phyloP scores from a whole-genome alignment of 2,329 filamentous ascomycete genomes.

The Pseudogymnoascus sp. region DNA sequence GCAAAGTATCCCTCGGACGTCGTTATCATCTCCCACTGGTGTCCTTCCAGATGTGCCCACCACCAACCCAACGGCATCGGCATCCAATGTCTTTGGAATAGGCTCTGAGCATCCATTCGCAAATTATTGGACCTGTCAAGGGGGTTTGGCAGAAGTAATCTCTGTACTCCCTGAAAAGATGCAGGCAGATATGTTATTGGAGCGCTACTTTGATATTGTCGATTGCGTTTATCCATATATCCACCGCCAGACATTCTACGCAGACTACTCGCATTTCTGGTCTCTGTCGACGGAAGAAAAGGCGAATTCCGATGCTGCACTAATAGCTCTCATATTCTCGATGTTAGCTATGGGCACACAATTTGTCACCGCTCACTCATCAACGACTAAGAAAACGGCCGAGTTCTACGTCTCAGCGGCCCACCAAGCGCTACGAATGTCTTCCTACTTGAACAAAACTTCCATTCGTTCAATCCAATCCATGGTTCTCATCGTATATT shows the following conservation, averaged over 20 bases:
- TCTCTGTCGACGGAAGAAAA: slow-evolving; percentile 51
- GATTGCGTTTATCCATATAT: slow-evolving; percentile 79
- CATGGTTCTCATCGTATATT: slow-evolving; percentile 77
- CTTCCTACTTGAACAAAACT: slow-evolving; percentile 68
- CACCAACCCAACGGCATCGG: slow-evolving; percentile 60
- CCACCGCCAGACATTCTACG: slow-evolving; percentile 66
- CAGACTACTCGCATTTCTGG: slow-evolving; percentile 76
- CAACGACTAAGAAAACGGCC: slow-evolving; percentile 64
- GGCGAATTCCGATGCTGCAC: slow-evolving; percentile 55
- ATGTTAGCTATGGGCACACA: slow-evolving; percentile 74
- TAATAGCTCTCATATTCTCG: slow-evolving; percentile 67
- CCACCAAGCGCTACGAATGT: slow-evolving; percentile 68
- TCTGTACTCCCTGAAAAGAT: slow-evolving; percentile 67
- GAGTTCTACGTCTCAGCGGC: slow-evolving; percentile 77
- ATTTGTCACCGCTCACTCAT: slow-evolving; percentile 54
- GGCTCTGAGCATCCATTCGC: slow-evolving; percentile 72
- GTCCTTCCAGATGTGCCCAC: slow-evolving; percentile 68
- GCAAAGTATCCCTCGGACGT: slow-evolving; percentile 30
- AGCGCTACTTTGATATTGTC: slow-evolving; percentile 61
- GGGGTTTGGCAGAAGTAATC: slow-evolving; percentile 67
- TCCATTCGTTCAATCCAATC: slow-evolving; percentile 68
- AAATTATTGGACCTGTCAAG: slow-evolving; percentile 78
- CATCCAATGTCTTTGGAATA: slow-evolving; percentile 74
- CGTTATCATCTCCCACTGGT: slow-evolving; percentile 39
- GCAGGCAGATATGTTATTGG: slow-evolving; percentile 64